These are phyloP conservation scores for Saccharomycopsis malanga DNA, from an alignment of 805 yeast genomes.

Conservation along the genomic window DNA sequence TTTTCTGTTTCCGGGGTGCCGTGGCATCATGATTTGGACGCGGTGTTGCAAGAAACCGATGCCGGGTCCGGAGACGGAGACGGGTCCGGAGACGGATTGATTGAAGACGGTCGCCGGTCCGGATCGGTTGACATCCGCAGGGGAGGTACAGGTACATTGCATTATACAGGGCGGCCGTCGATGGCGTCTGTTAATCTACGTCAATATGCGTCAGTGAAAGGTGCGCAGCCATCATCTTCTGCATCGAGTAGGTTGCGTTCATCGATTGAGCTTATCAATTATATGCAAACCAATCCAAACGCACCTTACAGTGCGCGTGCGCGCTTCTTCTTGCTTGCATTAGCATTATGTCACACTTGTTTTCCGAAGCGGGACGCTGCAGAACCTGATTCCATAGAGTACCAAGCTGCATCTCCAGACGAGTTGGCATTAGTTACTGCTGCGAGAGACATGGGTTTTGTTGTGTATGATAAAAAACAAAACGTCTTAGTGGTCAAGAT, in stretches of 20 bases:
- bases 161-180: conserved; percentile 50
- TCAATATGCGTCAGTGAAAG: background rate
- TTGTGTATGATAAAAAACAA: conserved; percentile 65
- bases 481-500: conserved; percentile 58
- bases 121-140: conserved; percentile 32
- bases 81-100: background rate
- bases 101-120: background rate
- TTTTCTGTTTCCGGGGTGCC: conserved; percentile 81
- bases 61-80: conserved; percentile 18
- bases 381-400: conserved; percentile 33
- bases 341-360: conserved; percentile 88
- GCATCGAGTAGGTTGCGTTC: conserved; percentile 26
- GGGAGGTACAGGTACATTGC: conserved; percentile 34
- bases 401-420: conserved; percentile 95
- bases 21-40: conserved; percentile 76
- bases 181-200: conserved; percentile 37
- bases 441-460: conserved; percentile 90
- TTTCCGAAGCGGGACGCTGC: conserved; percentile 50
- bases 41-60: conserved; percentile 30
- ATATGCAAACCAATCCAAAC: conserved; percentile 66
- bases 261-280: conserved; percentile 59
- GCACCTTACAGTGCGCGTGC: conserved; percentile 64
- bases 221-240: background rate
- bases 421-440: conserved; percentile 91
- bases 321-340: conserved; percentile 67